Base-by-base conservation (phyloP, 768 basidiomycete genomes). In the Lepiota subincarnata region DNA sequence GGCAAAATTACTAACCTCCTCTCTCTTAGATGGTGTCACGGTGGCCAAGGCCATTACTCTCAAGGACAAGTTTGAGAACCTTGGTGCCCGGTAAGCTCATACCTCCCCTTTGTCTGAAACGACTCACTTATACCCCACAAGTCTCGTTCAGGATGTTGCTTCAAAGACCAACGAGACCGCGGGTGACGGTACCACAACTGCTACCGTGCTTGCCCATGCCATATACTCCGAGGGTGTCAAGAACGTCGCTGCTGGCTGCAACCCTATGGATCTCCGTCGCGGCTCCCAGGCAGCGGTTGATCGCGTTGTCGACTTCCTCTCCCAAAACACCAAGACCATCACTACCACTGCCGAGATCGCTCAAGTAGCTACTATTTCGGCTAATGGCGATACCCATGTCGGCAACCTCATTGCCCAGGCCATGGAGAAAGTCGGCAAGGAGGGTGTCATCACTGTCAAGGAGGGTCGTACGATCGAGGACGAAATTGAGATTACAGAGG, bases 341-440 rank as follows among this genome's bases (percentile, higher is more conserved):
- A 99, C 96, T 58, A 99, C 96, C 37, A 92, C 89, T 13, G 91
- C 92, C 22, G 95, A 99, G 76, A 98, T 99, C 63, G 93, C 96
- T 10, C 95, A 98, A 73, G 96, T 98, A 59, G 95, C 95, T n/a
- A 98, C 95, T 60, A 96, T 97, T 70, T 88, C 86, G 20, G 83
- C 90, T 10, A 83, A 83, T 53, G 78, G 82, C 34, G 96, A 98
- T 73, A 78, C 71, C 1, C 94, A 98, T 66, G 79, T 99, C 57
- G 95, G 96, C 41, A 86, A 86, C 67, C 81, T 99, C 65, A 98
- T 98, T 69, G 95, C 96, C 4, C 92, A 92, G 66, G 96, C 96
- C 1, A 99, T 98, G 96, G 96, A 98, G 74, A 97, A 97, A 71
- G 96, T 98, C 56, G 96, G 96, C 68, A 97, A 96, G 77, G 96